These are phyloP conservation scores for Theobroma grandiflorum DNA, from an alignment of 441 rosid species.

Conservation along the genomic window DNA sequence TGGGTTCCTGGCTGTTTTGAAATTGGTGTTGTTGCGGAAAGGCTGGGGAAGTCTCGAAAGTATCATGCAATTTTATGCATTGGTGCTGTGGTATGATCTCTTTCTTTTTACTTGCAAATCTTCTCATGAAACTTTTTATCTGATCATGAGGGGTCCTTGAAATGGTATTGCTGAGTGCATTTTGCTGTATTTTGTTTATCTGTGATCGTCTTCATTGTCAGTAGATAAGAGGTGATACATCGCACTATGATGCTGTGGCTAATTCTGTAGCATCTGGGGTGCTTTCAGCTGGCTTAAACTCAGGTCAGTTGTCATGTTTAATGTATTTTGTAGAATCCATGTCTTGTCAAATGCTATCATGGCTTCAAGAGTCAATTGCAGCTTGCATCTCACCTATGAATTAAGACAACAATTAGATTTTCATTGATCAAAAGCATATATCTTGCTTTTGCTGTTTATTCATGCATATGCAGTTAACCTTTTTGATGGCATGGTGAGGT, in stretches of 20 bases:
- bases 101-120: slow-evolving; percentile 1
- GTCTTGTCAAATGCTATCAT: neutral
- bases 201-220: slow-evolving; percentile 26
- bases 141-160: neutral
- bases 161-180: neutral
- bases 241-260: slow-evolving; percentile 96
- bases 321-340: neutral
- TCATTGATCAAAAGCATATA: neutral
- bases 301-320: slow-evolving; percentile 58
- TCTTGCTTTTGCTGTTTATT: neutral
- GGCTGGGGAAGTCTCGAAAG: slow-evolving; percentile 76
- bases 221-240: slow-evolving; percentile 94
- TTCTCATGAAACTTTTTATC: neutral
- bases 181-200: slow-evolving; percentile 12
- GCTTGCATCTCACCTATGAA: neutral
- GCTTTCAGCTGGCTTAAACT: slow-evolving; percentile 90
- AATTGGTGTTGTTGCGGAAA: slow-evolving; percentile 82
- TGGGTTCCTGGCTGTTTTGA: slow-evolving; percentile 99
- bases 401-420: neutral
- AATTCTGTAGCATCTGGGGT: slow-evolving; percentile 97
- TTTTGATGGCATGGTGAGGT: neutral
- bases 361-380: slow-evolving; percentile 10
- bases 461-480: neutral
- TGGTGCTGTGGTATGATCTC: slow-evolving; percentile 92
- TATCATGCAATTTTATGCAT: slow-evolving; percentile 83